Percentiles rank a stretch among this genome's conserved stretches.
These are phyloP conservation scores for Babesia caballi DNA, from an alignment of 169 alveolate genomes.

Conservation along the genomic window DNA sequence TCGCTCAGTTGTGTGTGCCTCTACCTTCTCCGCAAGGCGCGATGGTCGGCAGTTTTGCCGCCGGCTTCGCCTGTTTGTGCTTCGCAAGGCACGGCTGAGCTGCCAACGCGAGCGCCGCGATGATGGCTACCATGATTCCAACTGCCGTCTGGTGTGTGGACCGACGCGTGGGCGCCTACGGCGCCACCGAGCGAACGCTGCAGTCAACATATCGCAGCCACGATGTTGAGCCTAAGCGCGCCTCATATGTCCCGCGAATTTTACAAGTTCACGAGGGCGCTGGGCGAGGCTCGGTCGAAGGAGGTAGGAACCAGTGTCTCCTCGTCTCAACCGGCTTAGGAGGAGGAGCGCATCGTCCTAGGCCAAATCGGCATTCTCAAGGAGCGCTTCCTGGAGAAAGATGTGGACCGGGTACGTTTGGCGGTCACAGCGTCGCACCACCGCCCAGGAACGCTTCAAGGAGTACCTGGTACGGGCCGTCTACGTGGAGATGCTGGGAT, in stretches of 20 bases:
- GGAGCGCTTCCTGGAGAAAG: conserved; percentile 18
- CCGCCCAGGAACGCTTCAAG: conserved; percentile 67
- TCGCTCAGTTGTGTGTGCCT: conserved; percentile 18
- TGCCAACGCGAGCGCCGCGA: not conserved
- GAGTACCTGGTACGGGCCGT: conserved; percentile 89
- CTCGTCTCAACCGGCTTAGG: conserved; percentile 9
- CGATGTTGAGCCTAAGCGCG: conserved; percentile 69
- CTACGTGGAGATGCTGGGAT: conserved; percentile 95
- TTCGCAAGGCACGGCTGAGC: conserved; percentile 10
- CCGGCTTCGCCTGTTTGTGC: not conserved
- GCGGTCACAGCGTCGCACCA: not conserved
- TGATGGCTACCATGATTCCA: conserved; percentile 1
- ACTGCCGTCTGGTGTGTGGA: conserved; percentile 15
- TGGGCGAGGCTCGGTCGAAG: conserved; percentile 92
- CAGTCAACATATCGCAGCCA: conserved; percentile 13
- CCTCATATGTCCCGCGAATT: conserved; percentile 79
- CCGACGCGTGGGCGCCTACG: not conserved
- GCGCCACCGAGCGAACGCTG: not conserved
- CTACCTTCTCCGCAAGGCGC: conserved; percentile 33
- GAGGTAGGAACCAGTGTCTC: conserved; percentile 68
- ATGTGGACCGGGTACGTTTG: conserved; percentile 40
- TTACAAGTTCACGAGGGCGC: conserved; percentile 86
- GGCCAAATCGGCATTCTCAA: conserved; percentile 39
- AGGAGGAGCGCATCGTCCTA: conserved; percentile 44
- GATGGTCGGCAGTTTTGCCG: not conserved